Conservation (phyloP, 164 flowering plant species). For the Cinnamomum micranthum region DNA sequence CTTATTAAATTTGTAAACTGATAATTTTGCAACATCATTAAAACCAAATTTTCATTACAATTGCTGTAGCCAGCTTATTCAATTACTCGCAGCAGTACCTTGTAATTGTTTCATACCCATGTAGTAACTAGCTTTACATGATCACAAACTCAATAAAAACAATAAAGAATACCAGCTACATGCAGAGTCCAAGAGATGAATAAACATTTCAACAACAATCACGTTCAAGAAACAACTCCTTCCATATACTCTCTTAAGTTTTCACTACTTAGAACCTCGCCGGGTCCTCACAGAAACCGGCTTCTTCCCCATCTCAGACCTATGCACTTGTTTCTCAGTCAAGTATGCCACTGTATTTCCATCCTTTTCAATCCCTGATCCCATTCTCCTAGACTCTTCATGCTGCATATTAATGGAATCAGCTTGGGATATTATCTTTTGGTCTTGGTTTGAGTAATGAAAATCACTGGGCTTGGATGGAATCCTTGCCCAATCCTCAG, state of each 20-base stretch:
- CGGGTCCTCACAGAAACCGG: slow-evolving; percentile 2
- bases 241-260: background rate
- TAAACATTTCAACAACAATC: background rate
- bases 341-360: background rate
- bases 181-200: background rate
- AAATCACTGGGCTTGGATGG: background rate
- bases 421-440: background rate
- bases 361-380: slow-evolving; percentile 1
- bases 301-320: background rate
- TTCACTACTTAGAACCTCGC: background rate
- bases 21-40: background rate
- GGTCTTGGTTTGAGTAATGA: background rate
- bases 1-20: background rate
- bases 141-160: background rate
- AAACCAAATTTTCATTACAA: slow-evolving; percentile 1
- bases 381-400: background rate
- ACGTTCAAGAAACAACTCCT: background rate
- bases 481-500: background rate
- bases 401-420: background rate
- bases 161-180: background rate
- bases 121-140: background rate
- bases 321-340: background rate
- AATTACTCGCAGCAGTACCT: background rate
- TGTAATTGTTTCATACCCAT: background rate
- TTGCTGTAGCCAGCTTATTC: background rate